phyloP scores from a whole-genome alignment of 1,284 basidiomycete genomes.

The Neonothopanus nambi region DNA sequence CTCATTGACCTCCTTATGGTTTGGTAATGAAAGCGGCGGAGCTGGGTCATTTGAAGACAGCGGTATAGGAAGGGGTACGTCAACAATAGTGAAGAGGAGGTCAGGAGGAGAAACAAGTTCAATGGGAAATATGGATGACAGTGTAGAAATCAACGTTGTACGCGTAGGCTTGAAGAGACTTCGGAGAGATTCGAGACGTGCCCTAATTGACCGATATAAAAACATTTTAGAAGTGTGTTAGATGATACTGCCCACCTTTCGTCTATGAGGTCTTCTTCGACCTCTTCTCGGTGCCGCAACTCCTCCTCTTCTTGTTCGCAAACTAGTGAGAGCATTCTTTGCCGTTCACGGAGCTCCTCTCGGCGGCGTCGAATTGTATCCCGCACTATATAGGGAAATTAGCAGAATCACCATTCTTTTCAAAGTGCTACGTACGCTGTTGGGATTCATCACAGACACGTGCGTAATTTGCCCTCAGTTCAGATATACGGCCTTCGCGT shows the following conservation, averaged over 20 bases:
- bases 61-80: conserved; percentile 85
- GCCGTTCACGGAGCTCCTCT: conserved; percentile 47
- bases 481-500: conserved; percentile 51
- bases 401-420: neutral
- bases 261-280: conserved; percentile 38
- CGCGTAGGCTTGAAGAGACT: conserved; percentile 56
- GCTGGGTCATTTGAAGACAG: conserved; percentile 74
- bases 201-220: conserved; percentile 36
- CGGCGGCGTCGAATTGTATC: conserved; percentile 41
- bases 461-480: conserved; percentile 41
- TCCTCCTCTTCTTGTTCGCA: conserved; percentile 43
- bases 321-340: conserved; percentile 48
- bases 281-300: conserved; percentile 31
- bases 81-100: conserved; percentile 82
- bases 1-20: conserved; percentile 76
- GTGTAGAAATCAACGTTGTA: conserved; percentile 70
- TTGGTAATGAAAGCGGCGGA: conserved; percentile 73
- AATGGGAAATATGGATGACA: conserved; percentile 87
- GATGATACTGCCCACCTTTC: conserved; percentile 41
- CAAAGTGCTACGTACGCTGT: conserved; percentile 42
- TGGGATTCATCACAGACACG: conserved; percentile 43
- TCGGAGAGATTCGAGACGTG: conserved; percentile 44
- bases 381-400: conserved; percentile 35
- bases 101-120: conserved; percentile 79
- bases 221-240: neutral